phyloP scores from a whole-genome alignment of 2,329 filamentous ascomycete genomes.

The Didymella lethalis region DNA sequence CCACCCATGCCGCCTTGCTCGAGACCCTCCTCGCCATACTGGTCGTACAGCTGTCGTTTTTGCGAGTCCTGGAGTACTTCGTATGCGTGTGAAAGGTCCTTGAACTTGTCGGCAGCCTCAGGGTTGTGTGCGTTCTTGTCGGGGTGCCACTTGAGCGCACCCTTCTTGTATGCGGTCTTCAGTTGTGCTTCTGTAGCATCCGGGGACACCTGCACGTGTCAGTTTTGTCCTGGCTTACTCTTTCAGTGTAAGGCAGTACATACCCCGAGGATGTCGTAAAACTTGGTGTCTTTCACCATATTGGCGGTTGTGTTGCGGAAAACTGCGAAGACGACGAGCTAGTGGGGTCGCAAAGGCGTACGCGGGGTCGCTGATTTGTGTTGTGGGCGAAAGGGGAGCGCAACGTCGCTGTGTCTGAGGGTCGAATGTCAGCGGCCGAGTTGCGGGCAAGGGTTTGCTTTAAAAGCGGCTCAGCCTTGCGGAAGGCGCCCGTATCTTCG shows the following conservation, averaged over 20 bases:
- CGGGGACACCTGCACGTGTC: slow-evolving; percentile 70
- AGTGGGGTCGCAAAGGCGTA: slow-evolving; percentile 39
- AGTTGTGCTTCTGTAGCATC: slow-evolving; percentile 84
- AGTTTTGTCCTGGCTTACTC: slow-evolving; percentile 15
- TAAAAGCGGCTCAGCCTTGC: slow-evolving; percentile 30
- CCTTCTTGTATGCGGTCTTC: slow-evolving; percentile 88
- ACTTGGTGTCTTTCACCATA: slow-evolving; percentile 82
- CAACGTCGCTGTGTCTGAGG: slow-evolving; percentile 17
- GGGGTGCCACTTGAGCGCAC: slow-evolving; percentile 84
- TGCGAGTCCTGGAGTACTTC: slow-evolving; percentile 91
- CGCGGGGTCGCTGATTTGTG: slow-evolving; percentile 21
- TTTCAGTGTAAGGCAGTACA: slow-evolving; percentile 43
- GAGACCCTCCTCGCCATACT: slow-evolving; percentile 96
- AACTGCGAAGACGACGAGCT: slow-evolving; percentile 29
- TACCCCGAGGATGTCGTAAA: slow-evolving; percentile 82
- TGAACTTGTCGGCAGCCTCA: slow-evolving; percentile 95
- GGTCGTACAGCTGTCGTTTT: slow-evolving; percentile 92
- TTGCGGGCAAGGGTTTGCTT: slow-evolving; percentile 23
- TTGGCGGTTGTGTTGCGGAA: slow-evolving; percentile 47
- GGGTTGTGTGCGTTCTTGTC: slow-evolving; percentile 97
- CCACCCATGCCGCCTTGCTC: slow-evolving; percentile 78
- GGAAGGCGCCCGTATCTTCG: slow-evolving; percentile 18
- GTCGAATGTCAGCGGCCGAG: slow-evolving; percentile 30
- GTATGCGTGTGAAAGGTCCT: slow-evolving; percentile 94
- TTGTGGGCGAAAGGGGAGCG: slow-evolving; percentile 15